Evolutionary conservation across 179 eudicot genomes (phyloP).

Genomic region (Nepenthes alata): DNA sequence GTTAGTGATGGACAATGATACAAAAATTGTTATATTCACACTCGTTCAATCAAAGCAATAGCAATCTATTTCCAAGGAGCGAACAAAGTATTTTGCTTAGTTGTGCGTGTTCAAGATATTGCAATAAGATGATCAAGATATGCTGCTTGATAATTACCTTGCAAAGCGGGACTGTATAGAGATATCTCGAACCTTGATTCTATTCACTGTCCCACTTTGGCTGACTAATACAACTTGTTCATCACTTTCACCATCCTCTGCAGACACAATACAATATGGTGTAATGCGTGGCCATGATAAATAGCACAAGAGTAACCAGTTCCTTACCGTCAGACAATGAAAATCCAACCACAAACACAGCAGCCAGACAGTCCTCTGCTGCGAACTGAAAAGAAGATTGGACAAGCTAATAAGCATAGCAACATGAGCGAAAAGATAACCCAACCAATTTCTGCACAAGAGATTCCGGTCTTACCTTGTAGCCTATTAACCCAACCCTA

Average conservation of each 20-base stretch:
- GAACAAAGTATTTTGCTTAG: not conserved
- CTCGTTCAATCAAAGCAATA: too few relatives aligned
- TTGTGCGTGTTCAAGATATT: too few relatives aligned
- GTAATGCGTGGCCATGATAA: not conserved
- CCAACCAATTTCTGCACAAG: not conserved
- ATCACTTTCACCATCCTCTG: constrained; percentile 97
- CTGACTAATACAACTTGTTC: constrained; percentile 90
- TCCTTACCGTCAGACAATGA: constrained; percentile 52
- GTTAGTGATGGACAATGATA: too few relatives aligned
- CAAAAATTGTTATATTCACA: too few relatives aligned
- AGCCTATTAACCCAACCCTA: constrained; percentile 82
- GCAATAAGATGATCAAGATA: too few relatives aligned
- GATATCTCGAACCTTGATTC: constrained; percentile 84
- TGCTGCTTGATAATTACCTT: constrained; percentile 29
- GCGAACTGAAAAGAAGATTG: constrained; percentile 43
- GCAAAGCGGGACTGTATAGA: constrained; percentile 87
- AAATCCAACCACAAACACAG: constrained; percentile 86
- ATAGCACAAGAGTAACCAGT: not conserved
- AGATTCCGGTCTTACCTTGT: constrained; percentile 44
- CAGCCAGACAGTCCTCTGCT: constrained; percentile 70
- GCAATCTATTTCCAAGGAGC: not conserved
- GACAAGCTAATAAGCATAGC: not conserved
- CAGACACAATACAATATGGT: constrained; percentile 1
- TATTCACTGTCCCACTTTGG: constrained; percentile 88
- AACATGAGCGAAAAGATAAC: not conserved